Conservation (phyloP, 805 yeast species). For the Candida ulmi region DNA sequence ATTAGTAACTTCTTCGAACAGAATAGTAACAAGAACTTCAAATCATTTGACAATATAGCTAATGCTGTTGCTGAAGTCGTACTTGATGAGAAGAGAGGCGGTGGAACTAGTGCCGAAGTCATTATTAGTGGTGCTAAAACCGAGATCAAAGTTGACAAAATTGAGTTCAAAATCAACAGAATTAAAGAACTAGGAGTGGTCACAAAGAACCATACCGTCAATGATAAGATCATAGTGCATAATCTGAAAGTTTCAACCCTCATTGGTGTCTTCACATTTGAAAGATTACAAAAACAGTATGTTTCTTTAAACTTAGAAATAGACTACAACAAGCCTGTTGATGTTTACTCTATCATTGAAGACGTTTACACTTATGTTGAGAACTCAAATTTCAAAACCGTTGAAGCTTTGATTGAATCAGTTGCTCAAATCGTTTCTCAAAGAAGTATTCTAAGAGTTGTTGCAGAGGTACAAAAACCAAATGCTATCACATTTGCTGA, state of each 20-base stretch:
- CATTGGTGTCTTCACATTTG: slow-evolving; percentile 94
- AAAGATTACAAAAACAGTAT: slow-evolving; percentile 74
- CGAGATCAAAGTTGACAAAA: slow-evolving; percentile 50
- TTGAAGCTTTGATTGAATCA: slow-evolving; percentile 81
- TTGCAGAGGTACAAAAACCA: slow-evolving; percentile 74
- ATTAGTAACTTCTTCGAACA: slow-evolving; percentile 47
- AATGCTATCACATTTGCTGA: slow-evolving; percentile 82
- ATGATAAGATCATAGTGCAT: slow-evolving; percentile 33
- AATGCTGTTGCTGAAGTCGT: slow-evolving; percentile 40
- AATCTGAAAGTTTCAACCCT: slow-evolving; percentile 60
- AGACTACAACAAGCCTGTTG: slow-evolving; percentile 27
- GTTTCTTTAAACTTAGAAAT: slow-evolving; percentile 54
- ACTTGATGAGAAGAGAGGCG: slow-evolving; percentile 36
- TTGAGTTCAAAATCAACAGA: slow-evolving; percentile 37
- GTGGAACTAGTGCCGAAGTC: slow-evolving; percentile 39
- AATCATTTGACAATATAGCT: slow-evolving; percentile 34
- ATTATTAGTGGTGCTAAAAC: slow-evolving; percentile 44
- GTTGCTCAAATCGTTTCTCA: slow-evolving; percentile 56
- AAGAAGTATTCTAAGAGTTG: slow-evolving; percentile 32
- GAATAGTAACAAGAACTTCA: slow-evolving; percentile 32
- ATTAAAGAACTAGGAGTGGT: slow-evolving; percentile 15
- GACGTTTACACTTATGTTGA: slow-evolving; percentile 60
- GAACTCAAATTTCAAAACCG: slow-evolving; percentile 78
- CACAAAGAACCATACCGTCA: slow-evolving; percentile 4
- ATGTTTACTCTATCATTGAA: slow-evolving; percentile 39